Base-by-base conservation (phyloP, 1,284 basidiomycete genomes). In the Coniferiporia sulphurascens region DNA sequence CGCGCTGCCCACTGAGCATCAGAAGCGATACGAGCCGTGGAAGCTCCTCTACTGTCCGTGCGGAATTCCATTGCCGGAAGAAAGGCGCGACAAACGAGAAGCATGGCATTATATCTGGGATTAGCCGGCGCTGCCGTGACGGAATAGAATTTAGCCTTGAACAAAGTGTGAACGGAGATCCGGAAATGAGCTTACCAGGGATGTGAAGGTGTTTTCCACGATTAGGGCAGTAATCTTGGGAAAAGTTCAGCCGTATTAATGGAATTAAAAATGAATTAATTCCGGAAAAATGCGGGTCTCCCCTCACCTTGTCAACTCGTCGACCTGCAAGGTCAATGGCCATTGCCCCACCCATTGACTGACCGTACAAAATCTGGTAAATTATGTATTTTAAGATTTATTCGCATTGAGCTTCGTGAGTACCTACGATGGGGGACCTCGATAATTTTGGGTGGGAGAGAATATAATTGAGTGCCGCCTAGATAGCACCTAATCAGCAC, bases 311-410 rank as follows among this genome's bases (percentile, higher is more conserved):
- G 35, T 75, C 71, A 0, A 77, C 72, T 58, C 79, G 79, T 27
- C 74, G 72, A 1, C 73, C 73, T 1, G 80, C 83, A 0, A 83
- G 73, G 65, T 80, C 77, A 38, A 84, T 74, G 34, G 78, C 75
- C 2, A 85, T 80, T 0, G 82, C 82, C 13, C 82, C 83, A 10
- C 84, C 84, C 27, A 86, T 79, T 32, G 78, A 80, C 68, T 85
- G 83, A 0, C 84, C 83, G 63, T 82, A 86, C 0, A 80, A 65
- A 12, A 62, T 55, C 61, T 62, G 48, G 15, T 12, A 15, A 15
- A 43, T 3, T 27, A 3, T 8, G 21, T 36, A 4, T 27, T 22
- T 34, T 36, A 19, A 9, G 13, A 15, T 13, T n/a, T 51, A 9
- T 48, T 8, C 22, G n/a, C 44, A 6, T 22, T 27, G 19, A 48